Evolutionary conservation across 2,329 filamentous ascomycete genomes (phyloP), one percentile per base, ranked within the genome.

Genomic region (Aspergillus neoniger): DNA sequence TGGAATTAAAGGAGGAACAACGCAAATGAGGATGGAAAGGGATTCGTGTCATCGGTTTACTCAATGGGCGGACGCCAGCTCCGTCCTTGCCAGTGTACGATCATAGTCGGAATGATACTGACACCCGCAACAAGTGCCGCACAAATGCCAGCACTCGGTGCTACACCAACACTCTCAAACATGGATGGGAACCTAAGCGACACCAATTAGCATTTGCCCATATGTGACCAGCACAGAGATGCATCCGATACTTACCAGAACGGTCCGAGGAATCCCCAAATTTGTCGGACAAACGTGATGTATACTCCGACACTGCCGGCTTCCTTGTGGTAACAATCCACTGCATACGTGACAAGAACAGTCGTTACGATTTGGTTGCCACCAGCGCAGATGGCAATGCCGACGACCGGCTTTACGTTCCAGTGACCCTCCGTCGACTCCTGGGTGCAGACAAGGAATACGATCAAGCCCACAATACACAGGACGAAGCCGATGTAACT

Each of bases 321-420:
- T 57, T 87, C 81, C 39, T 83, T 76, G 0, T 78, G 80, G 66
- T 85, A 83, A 66, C 83, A 85, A 67, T 88, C 86, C 3, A 88
- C 80, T 0, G 85, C 82, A 68, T 75, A 88, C 0, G 86, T 88
- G 57, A 87, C 82, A 60, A 87, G 71, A 1, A 88, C 82, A 0
- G 86, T 88, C 2, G 86, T 88, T 23, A 88, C 80, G 30, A 88
- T 81, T 70, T 88, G 86, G 64, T 87, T 88, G 1, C 86, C 86
- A 4, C 78, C 82, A 0, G 81, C 81, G 0, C 77, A 78, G 59
- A 85, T 81, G 4, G 78, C 85, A 9, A 79, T 81, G 8, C 86
- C 86, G 10, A 88, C 70, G 15, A 87, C 76, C 0, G 86, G 86
- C 0, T 81, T 82, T 17, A 87, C 79, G 21, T 83, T 83, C 82